These are phyloP conservation scores for Wickerhamomyces chambardii DNA, from an alignment of 805 yeast species.

Conservation along the genomic window DNA sequence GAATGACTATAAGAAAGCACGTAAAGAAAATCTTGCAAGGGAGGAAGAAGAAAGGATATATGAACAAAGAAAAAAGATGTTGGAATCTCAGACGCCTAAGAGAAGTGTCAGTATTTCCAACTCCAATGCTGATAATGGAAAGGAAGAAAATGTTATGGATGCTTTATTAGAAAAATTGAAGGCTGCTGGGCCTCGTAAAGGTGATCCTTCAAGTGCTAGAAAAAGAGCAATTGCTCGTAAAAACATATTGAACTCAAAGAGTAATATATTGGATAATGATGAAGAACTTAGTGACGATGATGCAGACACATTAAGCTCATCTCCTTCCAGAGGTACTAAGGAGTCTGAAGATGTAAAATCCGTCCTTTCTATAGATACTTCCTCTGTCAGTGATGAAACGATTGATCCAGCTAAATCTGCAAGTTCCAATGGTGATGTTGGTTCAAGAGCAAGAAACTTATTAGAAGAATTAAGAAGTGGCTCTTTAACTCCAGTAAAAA, in stretches of 20 bases:
- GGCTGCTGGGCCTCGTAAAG: constrained; percentile 72
- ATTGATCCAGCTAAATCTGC: too few species aligned
- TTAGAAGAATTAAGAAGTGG: constrained; percentile 49
- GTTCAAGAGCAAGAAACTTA: constrained; percentile 53
- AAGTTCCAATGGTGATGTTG: constrained; percentile 39
- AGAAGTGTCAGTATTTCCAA: too few species aligned
- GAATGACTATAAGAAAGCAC: constrained; percentile 53
- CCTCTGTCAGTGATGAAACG: too few species aligned
- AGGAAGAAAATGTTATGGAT: constrained; percentile 63
- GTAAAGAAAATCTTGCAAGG: constrained; percentile 50
- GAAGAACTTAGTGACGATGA: constrained; percentile 11
- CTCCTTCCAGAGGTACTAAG: constrained; percentile 1
- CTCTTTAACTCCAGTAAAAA: constrained; percentile 9
- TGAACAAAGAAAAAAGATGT: constrained; percentile 50
- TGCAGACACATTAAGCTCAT: constrained; percentile 2
- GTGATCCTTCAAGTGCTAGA: constrained; percentile 74
- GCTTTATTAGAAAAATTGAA: constrained; percentile 76
- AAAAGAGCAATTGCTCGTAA: constrained; percentile 70
- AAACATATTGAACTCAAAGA: constrained; percentile 36
- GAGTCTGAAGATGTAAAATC: too few species aligned
- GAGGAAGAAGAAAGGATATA: constrained; percentile 64
- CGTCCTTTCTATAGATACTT: too few species aligned
- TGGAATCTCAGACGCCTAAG: constrained; percentile 26
- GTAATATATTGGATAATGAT: constrained; percentile 12
- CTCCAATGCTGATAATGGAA: constrained; percentile 20